Conservation (phyloP, 2,329 filamentous ascomycete species). For the Pestalotiopsis sp. region DNA sequence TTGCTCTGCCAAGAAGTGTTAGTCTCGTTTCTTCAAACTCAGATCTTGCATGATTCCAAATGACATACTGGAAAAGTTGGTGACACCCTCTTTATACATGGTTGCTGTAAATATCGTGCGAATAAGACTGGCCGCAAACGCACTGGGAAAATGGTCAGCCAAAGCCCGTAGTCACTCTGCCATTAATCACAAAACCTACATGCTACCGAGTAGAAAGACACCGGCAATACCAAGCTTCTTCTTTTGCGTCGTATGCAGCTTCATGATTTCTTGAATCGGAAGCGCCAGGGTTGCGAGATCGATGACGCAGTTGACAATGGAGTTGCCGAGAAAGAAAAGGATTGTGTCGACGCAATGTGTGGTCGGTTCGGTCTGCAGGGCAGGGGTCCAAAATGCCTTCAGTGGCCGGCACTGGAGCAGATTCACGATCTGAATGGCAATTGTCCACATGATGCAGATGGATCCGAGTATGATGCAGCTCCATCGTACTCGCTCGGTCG, state of each 20-base stretch:
- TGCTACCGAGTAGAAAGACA: conserved; percentile 15
- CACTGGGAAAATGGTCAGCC: not conserved
- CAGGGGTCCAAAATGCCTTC: not conserved
- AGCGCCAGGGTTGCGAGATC: conserved; percentile 15
- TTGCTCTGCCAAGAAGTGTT: conserved; percentile 10
- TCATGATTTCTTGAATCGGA: conserved; percentile 15
- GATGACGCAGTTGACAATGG: not conserved
- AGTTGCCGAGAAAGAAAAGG: not conserved
- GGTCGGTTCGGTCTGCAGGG: not conserved
- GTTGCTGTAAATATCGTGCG: conserved; percentile 4
- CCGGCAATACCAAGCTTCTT: conserved; percentile 11
- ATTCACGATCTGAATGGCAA: not conserved
- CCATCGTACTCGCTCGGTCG: conserved; percentile 12
- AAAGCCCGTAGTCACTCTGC: not conserved
- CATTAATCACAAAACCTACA: not conserved
- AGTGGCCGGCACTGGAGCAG: conserved; percentile 3
- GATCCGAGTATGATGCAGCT: conserved; percentile 10
- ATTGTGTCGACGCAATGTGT: conserved; percentile 2
- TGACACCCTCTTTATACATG: not conserved
- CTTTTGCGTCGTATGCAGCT: not conserved
- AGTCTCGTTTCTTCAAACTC: not conserved
- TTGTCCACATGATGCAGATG: not conserved
- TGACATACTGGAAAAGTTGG: not conserved
- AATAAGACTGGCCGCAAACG: conserved; percentile 11
- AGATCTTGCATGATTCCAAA: not conserved